phyloP scores from a whole-genome alignment of 108 stramenopile species.

The Discostella pseudostelligera region DNA sequence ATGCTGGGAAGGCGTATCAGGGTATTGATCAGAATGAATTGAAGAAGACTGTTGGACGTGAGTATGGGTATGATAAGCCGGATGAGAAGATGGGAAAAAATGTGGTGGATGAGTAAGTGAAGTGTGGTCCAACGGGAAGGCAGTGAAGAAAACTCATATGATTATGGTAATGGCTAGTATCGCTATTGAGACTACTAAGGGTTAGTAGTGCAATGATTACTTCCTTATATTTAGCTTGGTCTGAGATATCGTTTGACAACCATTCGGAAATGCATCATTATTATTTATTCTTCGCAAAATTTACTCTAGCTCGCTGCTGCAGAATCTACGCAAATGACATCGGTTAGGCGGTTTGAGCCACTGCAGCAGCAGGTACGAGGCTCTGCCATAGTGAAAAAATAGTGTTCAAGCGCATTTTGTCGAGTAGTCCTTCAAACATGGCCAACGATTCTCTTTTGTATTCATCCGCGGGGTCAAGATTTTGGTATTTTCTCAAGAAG shows the following conservation, averaged over 20 bases:
- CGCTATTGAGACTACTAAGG: too few relatives aligned
- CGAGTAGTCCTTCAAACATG: conserved; percentile 77
- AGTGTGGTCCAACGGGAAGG: too few relatives aligned
- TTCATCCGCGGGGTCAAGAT: conserved; percentile 72
- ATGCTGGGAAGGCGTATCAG: conserved; percentile 90
- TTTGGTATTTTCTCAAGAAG: conserved; percentile 72
- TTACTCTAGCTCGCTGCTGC: too few relatives aligned
- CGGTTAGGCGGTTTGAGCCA: conserved; percentile 32
- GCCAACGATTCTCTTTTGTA: conserved; percentile 73
- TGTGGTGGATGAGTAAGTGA: conserved; percentile 13
- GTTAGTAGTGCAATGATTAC: too few relatives aligned
- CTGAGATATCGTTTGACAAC: too few relatives aligned
- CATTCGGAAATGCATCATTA: too few relatives aligned
- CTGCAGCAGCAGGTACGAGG: conserved; percentile 34
- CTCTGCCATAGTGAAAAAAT: conserved; percentile 87
- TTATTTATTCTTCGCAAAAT: too few relatives aligned
- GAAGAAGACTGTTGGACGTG: conserved; percentile 88
- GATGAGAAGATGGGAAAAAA: conserved; percentile 11
- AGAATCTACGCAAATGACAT: too few relatives aligned
- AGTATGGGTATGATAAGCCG: conserved; percentile 53
- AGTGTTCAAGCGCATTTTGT: conserved; percentile 81
- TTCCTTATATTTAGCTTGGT: too few relatives aligned
- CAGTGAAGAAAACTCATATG: too few relatives aligned
- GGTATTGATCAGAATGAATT: conserved; percentile 82
- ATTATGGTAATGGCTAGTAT: too few relatives aligned